Conservation (phyloP, 345 rosid species). For the Melaleuca alternifolia region DNA sequence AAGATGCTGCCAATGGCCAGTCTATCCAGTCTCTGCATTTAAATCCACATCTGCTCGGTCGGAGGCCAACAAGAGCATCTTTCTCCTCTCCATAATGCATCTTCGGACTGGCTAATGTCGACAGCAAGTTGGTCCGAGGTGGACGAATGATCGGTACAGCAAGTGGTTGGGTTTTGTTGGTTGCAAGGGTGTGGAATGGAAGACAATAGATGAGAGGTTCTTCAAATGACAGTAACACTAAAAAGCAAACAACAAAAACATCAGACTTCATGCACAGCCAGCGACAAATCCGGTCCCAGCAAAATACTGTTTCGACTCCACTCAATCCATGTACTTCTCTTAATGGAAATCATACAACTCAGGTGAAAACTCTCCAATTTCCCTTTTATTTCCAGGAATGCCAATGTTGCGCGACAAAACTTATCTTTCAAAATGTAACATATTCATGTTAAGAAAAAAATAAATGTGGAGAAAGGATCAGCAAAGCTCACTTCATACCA, state of each 20-base stretch:
- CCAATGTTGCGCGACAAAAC: slow-evolving; percentile 5
- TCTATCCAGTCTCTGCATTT: neutral
- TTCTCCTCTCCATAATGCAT: neutral
- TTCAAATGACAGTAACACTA: neutral
- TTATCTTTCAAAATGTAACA: neutral
- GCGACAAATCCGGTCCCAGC: neutral
- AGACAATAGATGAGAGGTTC: neutral
- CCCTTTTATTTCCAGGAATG: neutral
- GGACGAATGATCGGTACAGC: neutral
- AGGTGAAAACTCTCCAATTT: neutral
- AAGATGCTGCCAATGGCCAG: neutral
- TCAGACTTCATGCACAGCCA: neutral
- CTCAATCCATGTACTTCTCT: neutral
- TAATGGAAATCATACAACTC: neutral
- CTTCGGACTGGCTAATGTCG: neutral
- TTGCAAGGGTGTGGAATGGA: neutral
- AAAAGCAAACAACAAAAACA: neutral
- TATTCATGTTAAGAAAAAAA: neutral
- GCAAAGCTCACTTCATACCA: neutral
- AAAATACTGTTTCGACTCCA: neutral
- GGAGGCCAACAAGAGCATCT: neutral
- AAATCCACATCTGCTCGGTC: neutral
- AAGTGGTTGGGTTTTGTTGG: neutral
- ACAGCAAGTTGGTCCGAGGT: neutral
- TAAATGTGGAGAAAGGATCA: neutral